Conservation (phyloP, 75 land plant genomes). For the Sequoia sempervirens region DNA sequence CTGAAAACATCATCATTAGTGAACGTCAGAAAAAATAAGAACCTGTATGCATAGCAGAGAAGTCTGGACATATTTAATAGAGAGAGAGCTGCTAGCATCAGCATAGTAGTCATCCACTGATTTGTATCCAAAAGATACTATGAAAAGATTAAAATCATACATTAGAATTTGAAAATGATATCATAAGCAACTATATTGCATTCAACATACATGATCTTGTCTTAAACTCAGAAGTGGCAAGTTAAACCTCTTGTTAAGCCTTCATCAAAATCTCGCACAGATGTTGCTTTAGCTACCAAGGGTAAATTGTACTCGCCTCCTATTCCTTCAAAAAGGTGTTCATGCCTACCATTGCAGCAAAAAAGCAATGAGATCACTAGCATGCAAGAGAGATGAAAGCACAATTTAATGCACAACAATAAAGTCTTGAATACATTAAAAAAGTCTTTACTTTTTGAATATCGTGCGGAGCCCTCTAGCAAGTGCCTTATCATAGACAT, state of each 20-base stretch:
- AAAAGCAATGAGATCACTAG: neutral
- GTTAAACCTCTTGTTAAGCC: slow-evolving; percentile 82
- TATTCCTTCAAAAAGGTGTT: slow-evolving; percentile 64
- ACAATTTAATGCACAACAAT: neutral
- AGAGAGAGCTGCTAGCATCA: slow-evolving; percentile 83
- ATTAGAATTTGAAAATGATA: neutral
- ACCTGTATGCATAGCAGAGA: slow-evolving; percentile 97
- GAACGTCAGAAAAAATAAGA: neutral
- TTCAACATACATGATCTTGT: neutral
- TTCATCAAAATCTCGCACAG: slow-evolving; percentile 92
- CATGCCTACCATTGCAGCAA: slow-evolving; percentile 52
- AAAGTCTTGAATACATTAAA: neutral
- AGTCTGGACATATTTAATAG: slow-evolving; percentile 61
- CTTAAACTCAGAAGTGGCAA: neutral
- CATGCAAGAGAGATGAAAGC: neutral
- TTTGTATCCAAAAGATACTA: slow-evolving; percentile 96
- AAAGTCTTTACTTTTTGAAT: slow-evolving; percentile 68
- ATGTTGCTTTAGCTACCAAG: slow-evolving; percentile 60
- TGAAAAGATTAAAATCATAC: slow-evolving; percentile 4
- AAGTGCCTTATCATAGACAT: slow-evolving; percentile 81
- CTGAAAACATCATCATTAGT: neutral
- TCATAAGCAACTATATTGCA: neutral
- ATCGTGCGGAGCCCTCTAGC: slow-evolving; percentile 66
- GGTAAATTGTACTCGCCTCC: slow-evolving; percentile 80
- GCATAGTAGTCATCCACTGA: slow-evolving; percentile 93